Conservation (phyloP, 352 stramenopile genomes). For the Chrysophaeum taylorii region DNA sequence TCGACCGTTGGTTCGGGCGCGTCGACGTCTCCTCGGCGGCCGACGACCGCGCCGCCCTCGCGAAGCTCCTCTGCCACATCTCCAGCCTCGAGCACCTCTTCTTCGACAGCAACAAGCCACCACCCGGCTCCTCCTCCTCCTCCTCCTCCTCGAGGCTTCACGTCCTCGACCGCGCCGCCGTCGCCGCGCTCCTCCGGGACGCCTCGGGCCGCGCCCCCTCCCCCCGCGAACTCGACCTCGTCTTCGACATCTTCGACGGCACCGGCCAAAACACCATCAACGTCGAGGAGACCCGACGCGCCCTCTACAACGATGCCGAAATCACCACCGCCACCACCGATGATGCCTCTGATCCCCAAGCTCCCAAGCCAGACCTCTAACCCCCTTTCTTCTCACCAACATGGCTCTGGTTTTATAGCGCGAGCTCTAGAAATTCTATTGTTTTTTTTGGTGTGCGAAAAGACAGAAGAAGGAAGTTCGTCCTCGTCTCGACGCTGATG, state of each 20-base stretch:
- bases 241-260: constrained; percentile 51
- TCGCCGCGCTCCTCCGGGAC: constrained; percentile 15
- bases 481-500: too few relatives aligned
- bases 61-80: constrained; percentile 23
- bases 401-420: too few relatives aligned
- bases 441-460: too few relatives aligned
- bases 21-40: neutral
- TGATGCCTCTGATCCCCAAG: too few relatives aligned
- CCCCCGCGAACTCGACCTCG: constrained; percentile 41
- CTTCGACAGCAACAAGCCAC: constrained; percentile 31
- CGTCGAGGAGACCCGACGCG: neutral
- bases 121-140: too few relatives aligned
- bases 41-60: constrained; percentile 9
- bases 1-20: neutral
- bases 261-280: constrained; percentile 29
- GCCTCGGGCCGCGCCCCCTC: constrained; percentile 31
- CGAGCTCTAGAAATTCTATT: too few relatives aligned
- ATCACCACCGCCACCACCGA: too few relatives aligned
- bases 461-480: too few relatives aligned
- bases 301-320: too few relatives aligned
- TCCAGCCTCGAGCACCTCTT: constrained; percentile 20
- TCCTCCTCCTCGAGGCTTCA: too few relatives aligned
- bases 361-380: too few relatives aligned
- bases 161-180: neutral
- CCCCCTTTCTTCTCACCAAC: too few relatives aligned